Evolutionary conservation across 805 yeast species (phyloP), one percentile per base, ranked within the genome.

Genomic region (Clavispora vitiphila): DNA sequence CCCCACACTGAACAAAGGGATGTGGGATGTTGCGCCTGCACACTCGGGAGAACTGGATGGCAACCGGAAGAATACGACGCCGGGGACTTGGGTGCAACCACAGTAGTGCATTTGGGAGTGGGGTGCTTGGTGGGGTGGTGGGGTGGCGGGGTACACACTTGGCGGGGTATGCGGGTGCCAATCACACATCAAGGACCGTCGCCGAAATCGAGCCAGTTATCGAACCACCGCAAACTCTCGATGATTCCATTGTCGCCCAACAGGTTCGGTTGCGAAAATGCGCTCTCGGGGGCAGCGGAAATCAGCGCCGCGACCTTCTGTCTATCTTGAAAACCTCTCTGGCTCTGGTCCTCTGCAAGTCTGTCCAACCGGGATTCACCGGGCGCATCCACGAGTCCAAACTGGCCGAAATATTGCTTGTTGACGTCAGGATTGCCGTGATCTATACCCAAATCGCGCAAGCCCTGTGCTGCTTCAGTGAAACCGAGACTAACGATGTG

Each of bases 351-450:
- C 27, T 58, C 52, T 24, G 48, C 46, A 5, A 38, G 37, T 18
- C 39, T 40, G 19, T 44, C 45, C 0, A 36, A 18, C n/a, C 37
- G 29, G 24, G 29, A 31, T 36, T 19, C 42, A 25, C 24, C 40
- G 30, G 10, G 37, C 14, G 46, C 43, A 14, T 40, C 40, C n/a
- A 35, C 41, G 20, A 50, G 34, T 7, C 77, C 80, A 56, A 76
- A 68, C 47, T 77, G 77, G 18, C 65, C 54, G 44, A 79, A 80
- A 12, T 59, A 64, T 25, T 69, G 68, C 35, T 59, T 57, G 50
- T 80, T 80, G 14, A 77, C 77, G 8, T 66, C 72, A 11, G 70
- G 58, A 12, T 78, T 64, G 1, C 82, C 83, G 47, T 72, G 80
- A 50, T 77, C 79, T 3, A 68, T 65, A 1, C 83, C 83, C 16